Evolutionary conservation across 345 rosid genomes (phyloP), one percentile per base, ranked within the genome.

Genomic region (Clausena lansium): DNA sequence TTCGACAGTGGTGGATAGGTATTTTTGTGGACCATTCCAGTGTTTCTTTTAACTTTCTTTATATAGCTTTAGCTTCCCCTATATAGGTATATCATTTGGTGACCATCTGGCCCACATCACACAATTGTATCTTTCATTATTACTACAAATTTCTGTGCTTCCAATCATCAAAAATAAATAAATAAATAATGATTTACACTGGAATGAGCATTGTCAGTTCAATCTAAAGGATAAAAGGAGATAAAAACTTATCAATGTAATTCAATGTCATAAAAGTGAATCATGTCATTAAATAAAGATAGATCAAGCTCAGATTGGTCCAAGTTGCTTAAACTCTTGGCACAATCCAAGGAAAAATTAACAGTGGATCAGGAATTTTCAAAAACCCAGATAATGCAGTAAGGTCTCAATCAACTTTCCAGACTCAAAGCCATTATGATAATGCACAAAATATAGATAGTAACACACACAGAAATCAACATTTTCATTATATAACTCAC

Each of bases 401-500:
- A 35, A 13, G 15, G 47, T 28, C 54, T 58, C 66, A 36, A 71
- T 76, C 79, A 73, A 76, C 17, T 83, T 36, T 70, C 41, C 38
- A 54, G 11, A 35, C 45, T 67, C 30, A 41, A 67, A 64, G 45
- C 45, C 39, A 71, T 24, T 5, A 19, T 1, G 36, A 55, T 22
- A 32, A 77, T 57, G 38, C 17, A 76, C 20, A 74, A 67, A 1
- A 75, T 20, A 24, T 4, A 57, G 64, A 69, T 32, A 35, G 2
- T 24, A 55, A 60, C 30, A 61, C n/a, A 27, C 22, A 55, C n/a
- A 54, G 24, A 75, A 8, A 70, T 11, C 2, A 66, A 74, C 54
- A 38, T 70, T 57, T 50, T 55, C 67, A 52, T 72, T 61, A 54
- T 32, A 79, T 73, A 75, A 81, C 87, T 82, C 83, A 90, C 99